A percentile compares a stretch with the other conserved stretches of the same genome.
These are phyloP conservation scores for Colletotrichum orchidophilum DNA, from an alignment of 2,329 filamentous ascomycete species.

Conservation along the genomic window DNA sequence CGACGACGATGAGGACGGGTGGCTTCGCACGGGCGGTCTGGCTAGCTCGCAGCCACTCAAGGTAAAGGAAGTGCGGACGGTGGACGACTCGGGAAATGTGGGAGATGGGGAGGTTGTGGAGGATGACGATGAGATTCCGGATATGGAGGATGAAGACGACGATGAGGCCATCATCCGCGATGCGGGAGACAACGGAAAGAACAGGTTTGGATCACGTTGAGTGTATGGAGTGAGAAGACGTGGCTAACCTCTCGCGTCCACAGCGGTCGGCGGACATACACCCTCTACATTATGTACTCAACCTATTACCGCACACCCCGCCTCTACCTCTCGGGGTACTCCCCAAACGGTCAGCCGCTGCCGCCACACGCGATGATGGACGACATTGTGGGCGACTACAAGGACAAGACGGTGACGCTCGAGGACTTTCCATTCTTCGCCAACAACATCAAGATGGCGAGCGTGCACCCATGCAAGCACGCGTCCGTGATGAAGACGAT, in stretches of 20 bases:
- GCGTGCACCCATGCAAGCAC: slow-evolving; percentile 96
- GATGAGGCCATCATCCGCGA: slow-evolving; percentile 96
- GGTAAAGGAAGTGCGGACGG: slow-evolving; percentile 83
- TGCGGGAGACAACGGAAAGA: slow-evolving; percentile 58
- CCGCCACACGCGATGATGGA: slow-evolving; percentile 92
- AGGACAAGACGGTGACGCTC: slow-evolving; percentile 97
- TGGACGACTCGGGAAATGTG: slow-evolving; percentile 89
- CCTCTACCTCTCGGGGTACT: slow-evolving; percentile 93
- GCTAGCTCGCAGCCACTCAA: slow-evolving; percentile 79
- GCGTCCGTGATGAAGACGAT: slow-evolving; percentile 98
- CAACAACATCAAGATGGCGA: slow-evolving; percentile 92
- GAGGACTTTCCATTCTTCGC: slow-evolving; percentile 98
- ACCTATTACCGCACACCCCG: slow-evolving; percentile 96
- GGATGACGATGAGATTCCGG: slow-evolving; percentile 89
- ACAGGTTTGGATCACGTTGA: slow-evolving; percentile 48
- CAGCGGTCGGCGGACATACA: slow-evolving; percentile 91
- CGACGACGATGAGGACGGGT: slow-evolving; percentile 82
- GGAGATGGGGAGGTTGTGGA: slow-evolving; percentile 76
- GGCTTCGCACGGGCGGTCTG: slow-evolving; percentile 87
- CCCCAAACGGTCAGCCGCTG: slow-evolving; percentile 80
- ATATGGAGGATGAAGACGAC: slow-evolving; percentile 98
- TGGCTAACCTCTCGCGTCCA: slow-evolving; percentile 33
- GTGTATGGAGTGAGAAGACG: neutral
- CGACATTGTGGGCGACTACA: slow-evolving; percentile 95
- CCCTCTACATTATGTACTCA: slow-evolving; percentile 97